phyloP scores from a whole-genome alignment of 768 basidiomycete species.

The Mycena filopes region DNA sequence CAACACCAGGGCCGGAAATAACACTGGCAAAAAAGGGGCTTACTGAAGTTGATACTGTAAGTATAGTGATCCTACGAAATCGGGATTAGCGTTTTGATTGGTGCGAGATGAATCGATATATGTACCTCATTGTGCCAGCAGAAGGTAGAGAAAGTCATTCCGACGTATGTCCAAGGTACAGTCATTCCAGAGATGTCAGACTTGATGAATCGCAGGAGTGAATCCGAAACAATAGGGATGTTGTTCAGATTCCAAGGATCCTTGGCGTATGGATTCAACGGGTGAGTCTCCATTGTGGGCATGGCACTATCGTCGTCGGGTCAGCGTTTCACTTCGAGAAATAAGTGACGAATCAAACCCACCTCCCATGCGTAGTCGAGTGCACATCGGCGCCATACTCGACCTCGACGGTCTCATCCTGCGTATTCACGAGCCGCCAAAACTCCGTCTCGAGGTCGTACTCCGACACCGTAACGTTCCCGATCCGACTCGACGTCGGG shows the following conservation, averaged over 20 bases:
- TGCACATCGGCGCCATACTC: constrained; percentile 99
- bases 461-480: constrained; percentile 80
- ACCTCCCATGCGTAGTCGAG: constrained; percentile 98
- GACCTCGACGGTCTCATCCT: constrained; percentile 92
- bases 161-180: constrained; percentile 98
- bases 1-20: constrained; percentile 32
- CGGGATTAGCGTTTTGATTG: constrained; percentile 29
- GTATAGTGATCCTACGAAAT: constrained; percentile 90
- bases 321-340: constrained; percentile 11
- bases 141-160: constrained; percentile 99
- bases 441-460: constrained; percentile 95
- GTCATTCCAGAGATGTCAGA: constrained; percentile 99
- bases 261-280: constrained; percentile 84
- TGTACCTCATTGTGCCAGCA: constrained; percentile 99
- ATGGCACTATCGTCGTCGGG: constrained; percentile 74
- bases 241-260: constrained; percentile 99
- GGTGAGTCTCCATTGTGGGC: constrained; percentile 95
- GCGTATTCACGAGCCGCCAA: constrained; percentile 94
- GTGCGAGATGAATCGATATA: constrained; percentile 21
- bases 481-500: constrained; percentile 64
- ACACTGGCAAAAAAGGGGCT: constrained; percentile 45
- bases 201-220: constrained; percentile 95
- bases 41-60: constrained; percentile 94
- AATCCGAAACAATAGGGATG: constrained; percentile 92
- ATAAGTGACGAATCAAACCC: constrained; percentile 33